phyloP scores from a whole-genome alignment of 257 asterid genomes.

The Fraxinus americana region DNA sequence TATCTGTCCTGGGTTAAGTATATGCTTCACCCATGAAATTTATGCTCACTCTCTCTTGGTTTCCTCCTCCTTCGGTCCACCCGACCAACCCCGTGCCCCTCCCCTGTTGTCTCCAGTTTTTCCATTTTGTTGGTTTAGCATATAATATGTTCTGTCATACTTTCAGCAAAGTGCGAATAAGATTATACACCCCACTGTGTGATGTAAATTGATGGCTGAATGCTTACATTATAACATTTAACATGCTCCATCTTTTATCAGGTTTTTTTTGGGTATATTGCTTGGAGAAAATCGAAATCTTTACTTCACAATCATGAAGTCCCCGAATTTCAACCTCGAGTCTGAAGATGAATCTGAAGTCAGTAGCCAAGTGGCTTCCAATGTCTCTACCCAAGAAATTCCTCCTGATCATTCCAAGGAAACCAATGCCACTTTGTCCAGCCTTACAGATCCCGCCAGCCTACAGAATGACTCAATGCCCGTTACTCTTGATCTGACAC shows the following conservation, averaged over 20 bases:
- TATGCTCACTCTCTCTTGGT: background rate
- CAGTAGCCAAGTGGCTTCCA: constrained; percentile 71
- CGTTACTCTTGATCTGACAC: constrained; percentile 71
- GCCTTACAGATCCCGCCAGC: constrained; percentile 32
- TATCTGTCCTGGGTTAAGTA: background rate
- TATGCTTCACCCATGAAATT: background rate
- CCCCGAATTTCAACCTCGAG: constrained; percentile 50
- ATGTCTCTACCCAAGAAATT: constrained; percentile 49
- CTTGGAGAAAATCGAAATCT: background rate
- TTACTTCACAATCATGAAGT: constrained; percentile 41
- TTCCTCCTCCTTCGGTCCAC: background rate
- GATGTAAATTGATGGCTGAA: background rate
- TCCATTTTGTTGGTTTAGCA: background rate
- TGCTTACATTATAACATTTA: background rate
- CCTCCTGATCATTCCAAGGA: constrained; percentile 48
- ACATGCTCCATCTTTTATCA: background rate
- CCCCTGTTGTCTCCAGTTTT: background rate
- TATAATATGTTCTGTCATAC: background rate
- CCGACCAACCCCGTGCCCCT: background rate
- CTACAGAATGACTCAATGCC: constrained; percentile 31
- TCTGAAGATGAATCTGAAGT: constrained; percentile 83
- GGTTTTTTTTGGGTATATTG: background rate
- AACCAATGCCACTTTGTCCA: constrained; percentile 40
- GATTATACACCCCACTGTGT: background rate
- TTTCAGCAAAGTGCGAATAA: background rate